Percentiles rank a stretch among this genome's conserved stretches.
These are phyloP conservation scores for Penicillium canescens DNA, from an alignment of 495 filamentous ascomycete genomes.

Conservation along the genomic window DNA sequence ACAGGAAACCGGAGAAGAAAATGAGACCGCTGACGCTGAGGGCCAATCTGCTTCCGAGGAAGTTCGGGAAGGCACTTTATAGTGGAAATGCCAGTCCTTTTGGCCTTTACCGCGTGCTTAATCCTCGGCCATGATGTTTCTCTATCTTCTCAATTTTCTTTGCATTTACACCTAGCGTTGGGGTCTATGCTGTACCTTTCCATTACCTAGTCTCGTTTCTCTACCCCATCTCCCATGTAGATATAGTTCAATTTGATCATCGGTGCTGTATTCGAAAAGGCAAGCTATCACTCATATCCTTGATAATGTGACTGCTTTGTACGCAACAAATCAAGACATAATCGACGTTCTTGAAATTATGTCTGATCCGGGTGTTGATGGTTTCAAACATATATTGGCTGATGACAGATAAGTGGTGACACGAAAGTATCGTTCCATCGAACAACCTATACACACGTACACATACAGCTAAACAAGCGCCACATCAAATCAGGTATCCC, in stretches of 20 bases:
- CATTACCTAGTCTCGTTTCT: not conserved
- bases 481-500: constrained; percentile 7
- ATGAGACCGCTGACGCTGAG: constrained; percentile 2
- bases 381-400: too few species aligned
- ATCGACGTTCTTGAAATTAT: too few species aligned
- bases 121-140: not conserved
- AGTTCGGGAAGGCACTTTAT: constrained; percentile 8
- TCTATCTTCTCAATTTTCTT: constrained; percentile 2
- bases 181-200: constrained; percentile 5
- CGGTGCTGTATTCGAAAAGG: constrained; percentile 2
- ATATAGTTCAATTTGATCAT: constrained; percentile 16
- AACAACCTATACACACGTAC: constrained; percentile 1
- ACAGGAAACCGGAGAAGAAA: not conserved
- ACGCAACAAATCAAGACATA: too few species aligned
- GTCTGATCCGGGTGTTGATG: too few species aligned
- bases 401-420: not conserved
- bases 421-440: not conserved
- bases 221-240: constrained; percentile 17
- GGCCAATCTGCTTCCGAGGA: constrained; percentile 2
- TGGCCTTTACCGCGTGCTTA: not conserved
- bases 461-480: constrained; percentile 7
- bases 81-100: not conserved
- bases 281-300: not conserved
- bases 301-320: not conserved
- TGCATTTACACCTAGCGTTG: constrained; percentile 22